A percentile compares a stretch with the other conserved stretches of the same genome.
Evolutionary conservation across 1,139 yeast species (phyloP).

Genomic region (Saccharomyces hybrid): DNA sequence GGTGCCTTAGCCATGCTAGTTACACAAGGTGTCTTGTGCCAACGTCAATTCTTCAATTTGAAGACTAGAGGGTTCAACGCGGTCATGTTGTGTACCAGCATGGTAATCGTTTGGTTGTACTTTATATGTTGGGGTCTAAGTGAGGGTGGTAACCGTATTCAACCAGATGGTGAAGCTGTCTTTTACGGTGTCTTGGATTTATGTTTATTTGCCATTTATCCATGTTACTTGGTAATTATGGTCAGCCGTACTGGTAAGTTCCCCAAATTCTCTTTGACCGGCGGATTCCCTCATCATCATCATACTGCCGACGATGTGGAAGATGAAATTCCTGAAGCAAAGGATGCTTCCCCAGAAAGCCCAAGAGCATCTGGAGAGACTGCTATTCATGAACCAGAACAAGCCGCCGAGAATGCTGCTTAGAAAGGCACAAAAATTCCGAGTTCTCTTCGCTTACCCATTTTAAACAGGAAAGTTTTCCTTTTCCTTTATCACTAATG

Average conservation of each 20-base stretch:
- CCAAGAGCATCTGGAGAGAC: conserved; percentile 2
- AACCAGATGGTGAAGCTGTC: conserved; percentile 59
- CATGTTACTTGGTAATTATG: conserved; percentile 25
- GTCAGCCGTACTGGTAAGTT: conserved; percentile 9
- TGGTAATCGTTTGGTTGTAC: conserved; percentile 38
- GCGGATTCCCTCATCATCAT: conserved; percentile 27
- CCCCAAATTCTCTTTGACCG: conserved; percentile 12
- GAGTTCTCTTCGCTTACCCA: no score
- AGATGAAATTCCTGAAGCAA: neutral
- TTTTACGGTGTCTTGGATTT: conserved; percentile 58
- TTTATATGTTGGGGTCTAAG: conserved; percentile 55
- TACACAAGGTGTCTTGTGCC: conserved; percentile 32
- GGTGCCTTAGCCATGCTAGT: conserved; percentile 35
- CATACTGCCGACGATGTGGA: conserved; percentile 23
- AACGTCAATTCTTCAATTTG: conserved; percentile 14
- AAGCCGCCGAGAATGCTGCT: no score
- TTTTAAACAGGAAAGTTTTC: no score
- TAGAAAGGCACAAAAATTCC: no score
- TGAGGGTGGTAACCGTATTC: conserved; percentile 62
- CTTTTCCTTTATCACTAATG: neutral
- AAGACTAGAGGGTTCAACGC: conserved; percentile 14
- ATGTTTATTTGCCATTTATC: conserved; percentile 38
- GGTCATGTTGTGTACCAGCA: conserved; percentile 9
- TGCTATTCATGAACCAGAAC: conserved; percentile 26
- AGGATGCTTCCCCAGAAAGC: neutral